These are phyloP conservation scores for Hypoxylon rubiginosum DNA, from an alignment of 2,329 filamentous ascomycete species.

Conservation along the genomic window DNA sequence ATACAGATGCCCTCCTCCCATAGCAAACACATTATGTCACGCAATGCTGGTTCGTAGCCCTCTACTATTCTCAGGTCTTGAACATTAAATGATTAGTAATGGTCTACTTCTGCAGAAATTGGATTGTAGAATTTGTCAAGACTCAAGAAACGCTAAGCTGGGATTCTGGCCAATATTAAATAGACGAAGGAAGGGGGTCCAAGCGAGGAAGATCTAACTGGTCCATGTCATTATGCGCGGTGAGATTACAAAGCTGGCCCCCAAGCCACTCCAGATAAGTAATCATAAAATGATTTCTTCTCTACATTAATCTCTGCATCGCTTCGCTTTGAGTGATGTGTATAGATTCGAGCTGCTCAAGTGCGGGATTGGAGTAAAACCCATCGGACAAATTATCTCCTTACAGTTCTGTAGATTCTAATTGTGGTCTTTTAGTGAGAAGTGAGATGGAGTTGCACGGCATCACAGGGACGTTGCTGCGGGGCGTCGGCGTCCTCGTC, in stretches of 20 bases:
- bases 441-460: conserved; percentile 6
- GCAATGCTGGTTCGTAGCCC: background rate
- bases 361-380: background rate
- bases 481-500: conserved; percentile 39
- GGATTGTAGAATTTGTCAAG: background rate
- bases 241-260: background rate
- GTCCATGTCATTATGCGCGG: background rate
- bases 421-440: background rate
- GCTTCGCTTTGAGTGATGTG: background rate
- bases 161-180: background rate
- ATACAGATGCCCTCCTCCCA: background rate
- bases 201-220: no score
- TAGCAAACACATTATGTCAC: background rate
- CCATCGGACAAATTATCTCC: background rate
- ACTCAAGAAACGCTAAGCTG: background rate
- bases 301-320: background rate
- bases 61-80: background rate
- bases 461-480: conserved; percentile 19
- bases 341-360: background rate
- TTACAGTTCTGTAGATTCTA: background rate
- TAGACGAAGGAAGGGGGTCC: no score
- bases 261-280: background rate
- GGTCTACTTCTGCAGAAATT: no score
- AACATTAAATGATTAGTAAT: no score
- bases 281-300: background rate